Conservation (phyloP, 2,329 filamentous ascomycete species). For the Ambrosiella cleistominuta region DNA sequence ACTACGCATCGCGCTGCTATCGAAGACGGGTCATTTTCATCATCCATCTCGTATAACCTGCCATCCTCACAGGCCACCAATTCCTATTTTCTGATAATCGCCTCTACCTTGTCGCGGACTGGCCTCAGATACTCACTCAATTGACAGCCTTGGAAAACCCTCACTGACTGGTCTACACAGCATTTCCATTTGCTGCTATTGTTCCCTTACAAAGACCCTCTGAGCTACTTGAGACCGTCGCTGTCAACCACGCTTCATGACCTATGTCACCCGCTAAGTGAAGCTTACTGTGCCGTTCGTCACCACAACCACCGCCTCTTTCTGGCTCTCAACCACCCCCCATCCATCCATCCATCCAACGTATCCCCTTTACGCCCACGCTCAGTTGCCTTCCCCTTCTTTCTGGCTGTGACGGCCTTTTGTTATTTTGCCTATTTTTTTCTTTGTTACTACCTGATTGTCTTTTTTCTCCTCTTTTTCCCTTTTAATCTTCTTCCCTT, state of each 20-base stretch:
- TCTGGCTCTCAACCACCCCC: not conserved
- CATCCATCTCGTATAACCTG: not conserved
- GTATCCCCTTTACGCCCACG: conserved; percentile 2
- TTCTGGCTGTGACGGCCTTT: conserved; percentile 12
- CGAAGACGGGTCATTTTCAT: too few species aligned
- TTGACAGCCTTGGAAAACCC: not conserved
- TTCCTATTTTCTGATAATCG: not conserved
- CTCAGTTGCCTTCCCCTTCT: conserved; percentile 10
- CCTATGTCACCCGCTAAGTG: not conserved
- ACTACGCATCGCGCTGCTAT: too few species aligned
- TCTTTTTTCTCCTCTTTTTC: conserved; percentile 15
- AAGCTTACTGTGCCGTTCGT: not conserved
- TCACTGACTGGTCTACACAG: too few species aligned
- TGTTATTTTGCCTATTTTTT: conserved; percentile 12
- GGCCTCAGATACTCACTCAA: not conserved
- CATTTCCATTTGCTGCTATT: too few species aligned
- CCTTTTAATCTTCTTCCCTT: conserved; percentile 17
- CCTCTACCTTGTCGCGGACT: not conserved
- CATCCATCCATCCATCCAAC: not conserved
- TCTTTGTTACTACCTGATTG: conserved; percentile 15
- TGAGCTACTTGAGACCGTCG: too few species aligned
- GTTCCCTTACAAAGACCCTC: too few species aligned
- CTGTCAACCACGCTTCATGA: too few species aligned
- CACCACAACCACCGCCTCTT: not conserved
- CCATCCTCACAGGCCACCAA: not conserved